phyloP scores from a whole-genome alignment of 352 stramenopile genomes.

The Synura sp. region DNA sequence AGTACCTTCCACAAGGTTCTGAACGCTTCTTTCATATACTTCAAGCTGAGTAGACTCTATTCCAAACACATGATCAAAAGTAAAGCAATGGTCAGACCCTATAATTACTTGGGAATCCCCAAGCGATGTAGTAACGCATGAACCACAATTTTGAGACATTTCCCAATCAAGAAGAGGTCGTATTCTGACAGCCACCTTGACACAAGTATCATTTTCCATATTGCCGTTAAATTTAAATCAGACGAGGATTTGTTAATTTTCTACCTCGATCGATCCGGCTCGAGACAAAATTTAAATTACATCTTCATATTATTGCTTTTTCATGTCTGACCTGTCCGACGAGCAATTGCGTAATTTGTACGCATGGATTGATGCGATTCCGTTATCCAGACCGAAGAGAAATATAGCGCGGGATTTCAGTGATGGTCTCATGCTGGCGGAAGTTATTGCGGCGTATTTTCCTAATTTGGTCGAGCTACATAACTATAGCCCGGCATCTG shows the following conservation, averaged over 20 bases:
- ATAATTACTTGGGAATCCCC: not conserved
- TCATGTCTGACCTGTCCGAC: no score
- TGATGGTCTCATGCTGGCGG: slow-evolving; percentile 66
- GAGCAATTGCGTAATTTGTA: slow-evolving; percentile 85
- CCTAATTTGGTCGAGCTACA: slow-evolving; percentile 90
- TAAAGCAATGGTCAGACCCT: slow-evolving; percentile 72
- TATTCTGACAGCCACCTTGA: slow-evolving; percentile 40
- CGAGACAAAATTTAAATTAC: no score
- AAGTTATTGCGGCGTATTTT: slow-evolving; percentile 89
- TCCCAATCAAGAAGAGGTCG: slow-evolving; percentile 6
- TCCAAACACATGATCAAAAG: slow-evolving; percentile 76
- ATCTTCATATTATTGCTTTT: no score
- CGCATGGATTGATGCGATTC: slow-evolving; percentile 90
- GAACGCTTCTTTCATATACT: slow-evolving; percentile 64
- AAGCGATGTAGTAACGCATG: not conserved
- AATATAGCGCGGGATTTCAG: slow-evolving; percentile 92
- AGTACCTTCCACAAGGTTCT: slow-evolving; percentile 59
- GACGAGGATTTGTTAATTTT: no score
- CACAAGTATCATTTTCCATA: slow-evolving; percentile 27
- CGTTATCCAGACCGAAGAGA: slow-evolving; percentile 84
- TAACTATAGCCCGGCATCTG: slow-evolving; percentile 89
- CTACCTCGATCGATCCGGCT: no score
- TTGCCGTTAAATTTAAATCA: no score
- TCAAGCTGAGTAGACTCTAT: slow-evolving; percentile 65
- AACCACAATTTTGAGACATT: not conserved